Base-by-base conservation (phyloP, 169 alveolate species). In the Cryptosporidium meleagridis region DNA sequence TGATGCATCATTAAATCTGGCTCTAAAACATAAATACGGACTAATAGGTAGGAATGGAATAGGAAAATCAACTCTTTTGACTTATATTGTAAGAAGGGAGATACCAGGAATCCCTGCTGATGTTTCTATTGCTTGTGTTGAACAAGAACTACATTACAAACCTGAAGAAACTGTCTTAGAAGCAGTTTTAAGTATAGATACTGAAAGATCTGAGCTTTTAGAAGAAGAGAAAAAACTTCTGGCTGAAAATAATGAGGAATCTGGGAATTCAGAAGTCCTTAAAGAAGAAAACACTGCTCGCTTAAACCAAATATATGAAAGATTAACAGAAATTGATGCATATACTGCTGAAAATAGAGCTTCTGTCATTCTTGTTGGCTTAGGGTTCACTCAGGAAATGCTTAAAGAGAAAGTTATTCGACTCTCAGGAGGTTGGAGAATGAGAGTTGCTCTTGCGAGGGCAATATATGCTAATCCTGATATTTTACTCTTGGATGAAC, bases 41-140 rank as follows among this genome's bases (percentile, higher is more conserved):
- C 95, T 98, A 52, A 95, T 97, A 7, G 99, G 99, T 53, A 96
- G 99, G 91, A 97, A 97, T 91, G 99, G 99, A 80, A 96, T 98
- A 39, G 99, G 99, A 39, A 98, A 98, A 92, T 97, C 99, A 35
- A 96, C 99, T 33, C 94, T 98, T 35, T 92, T 98, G 85, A 96
- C 96, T 71, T 97, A 97, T 44, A 93, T 98, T 37, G 98, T 97
- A 26, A 94, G 98, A 85, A 95, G 95, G 70, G 99, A 98, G 93
- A 95, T 97, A 75, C 99, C 96, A 44, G 97, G 97, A 52, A 94
- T 97, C 62, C 98, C 97, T 53, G 93, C 93, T 65, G 96, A 96
- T 86, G 93, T 97, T 33, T 95, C 97, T 85, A 96, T 98, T 84
- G 96, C 97, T 23, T 95, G 97, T 84, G 99, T 98, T 6, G 99